Evolutionary conservation across 2,329 filamentous ascomycete species (phyloP), one percentile per base, ranked within the genome.

Genomic region (Fonsecaea multimorphosa): DNA sequence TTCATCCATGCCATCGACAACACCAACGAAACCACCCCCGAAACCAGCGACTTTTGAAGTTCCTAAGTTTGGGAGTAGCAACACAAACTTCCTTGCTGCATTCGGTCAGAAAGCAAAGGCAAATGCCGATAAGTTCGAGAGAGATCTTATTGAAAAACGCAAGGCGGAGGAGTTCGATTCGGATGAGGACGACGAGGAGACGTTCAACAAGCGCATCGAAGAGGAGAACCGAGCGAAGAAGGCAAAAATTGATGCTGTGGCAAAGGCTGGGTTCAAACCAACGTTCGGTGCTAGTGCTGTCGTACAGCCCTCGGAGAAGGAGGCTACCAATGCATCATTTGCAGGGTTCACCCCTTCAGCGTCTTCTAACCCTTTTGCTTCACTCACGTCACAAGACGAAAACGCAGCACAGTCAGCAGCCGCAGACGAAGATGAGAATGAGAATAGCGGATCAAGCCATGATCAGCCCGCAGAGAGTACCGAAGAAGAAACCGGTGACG

Each of bases 151-250:
- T 63, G 78, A 76, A 61, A 82, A 82, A 72, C 79, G 81, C 57
- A 83, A 82, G 72, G 80, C 77, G 2, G 81, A 83, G 58, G 81
- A 84, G 24, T 83, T 81, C 65, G 82, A 84, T 68, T 83, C 82
- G 7, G 83, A 84, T 14, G 81, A 83, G 61, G 82, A 84, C 49
- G 80, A 84, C 51, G 79, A 82, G 68, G 81, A 75, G 31, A 77
- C 81, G 54, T 84, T 81, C 79, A 79, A 82, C 63, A 78, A 78
- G 61, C 75, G 76, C 63, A 76, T 84, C 70, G 77, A 77, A 46
- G 80, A 81, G 69, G 74, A 80, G 70, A 80, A 82, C 68, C 78
- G 76, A 31, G 78, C 78, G 46, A 84, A 83, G 73, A 76, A 75
- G 31, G 74, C 76, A 54, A 76, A 80, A 67, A 71, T 81, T 51